phyloP scores from a whole-genome alignment of 768 basidiomycete genomes.

The Imleria badia region DNA sequence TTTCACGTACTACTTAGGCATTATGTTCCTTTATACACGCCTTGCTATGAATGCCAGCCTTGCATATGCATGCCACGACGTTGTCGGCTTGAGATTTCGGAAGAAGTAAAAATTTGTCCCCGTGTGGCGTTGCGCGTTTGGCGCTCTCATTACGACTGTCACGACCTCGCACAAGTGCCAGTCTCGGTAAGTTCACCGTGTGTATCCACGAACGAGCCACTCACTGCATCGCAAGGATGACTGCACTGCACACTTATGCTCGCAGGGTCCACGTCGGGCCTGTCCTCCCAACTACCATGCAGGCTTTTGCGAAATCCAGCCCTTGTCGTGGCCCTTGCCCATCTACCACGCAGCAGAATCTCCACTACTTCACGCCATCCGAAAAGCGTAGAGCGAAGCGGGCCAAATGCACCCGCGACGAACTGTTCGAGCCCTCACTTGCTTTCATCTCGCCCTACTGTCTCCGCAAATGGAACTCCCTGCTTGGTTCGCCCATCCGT shows the following conservation, averaged over 20 bases:
- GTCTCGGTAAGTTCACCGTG: conserved; percentile 43
- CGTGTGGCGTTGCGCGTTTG: neutral
- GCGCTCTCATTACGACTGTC: conserved; percentile 3
- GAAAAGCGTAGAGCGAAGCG: conserved; percentile 1
- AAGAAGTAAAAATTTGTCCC: neutral
- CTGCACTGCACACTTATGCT: conserved; percentile 73
- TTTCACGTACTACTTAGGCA: conserved; percentile 39
- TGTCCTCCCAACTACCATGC: conserved; percentile 35
- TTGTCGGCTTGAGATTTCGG: neutral
- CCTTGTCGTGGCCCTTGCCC: conserved; percentile 3
- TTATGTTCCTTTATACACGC: conserved; percentile 35
- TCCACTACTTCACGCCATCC: neutral
- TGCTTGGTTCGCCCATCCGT: neutral
- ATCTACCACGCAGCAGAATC: conserved; percentile 1
- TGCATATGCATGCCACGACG: conserved; percentile 4
- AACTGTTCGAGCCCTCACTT: neutral
- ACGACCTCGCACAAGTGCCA: conserved; percentile 29
- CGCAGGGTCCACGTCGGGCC: conserved; percentile 78
- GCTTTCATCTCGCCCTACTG: neutral
- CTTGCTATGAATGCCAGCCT: conserved; percentile 41
- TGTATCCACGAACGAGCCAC: neutral
- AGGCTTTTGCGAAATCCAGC: conserved; percentile 18
- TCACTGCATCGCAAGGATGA: conserved; percentile 55
- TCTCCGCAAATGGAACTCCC: conserved; percentile 1
- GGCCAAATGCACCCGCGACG: neutral